Evolutionary conservation across 2,329 filamentous ascomycete species (phyloP), one percentile per base, ranked within the genome.

Genomic region (Alternaria rosae): DNA sequence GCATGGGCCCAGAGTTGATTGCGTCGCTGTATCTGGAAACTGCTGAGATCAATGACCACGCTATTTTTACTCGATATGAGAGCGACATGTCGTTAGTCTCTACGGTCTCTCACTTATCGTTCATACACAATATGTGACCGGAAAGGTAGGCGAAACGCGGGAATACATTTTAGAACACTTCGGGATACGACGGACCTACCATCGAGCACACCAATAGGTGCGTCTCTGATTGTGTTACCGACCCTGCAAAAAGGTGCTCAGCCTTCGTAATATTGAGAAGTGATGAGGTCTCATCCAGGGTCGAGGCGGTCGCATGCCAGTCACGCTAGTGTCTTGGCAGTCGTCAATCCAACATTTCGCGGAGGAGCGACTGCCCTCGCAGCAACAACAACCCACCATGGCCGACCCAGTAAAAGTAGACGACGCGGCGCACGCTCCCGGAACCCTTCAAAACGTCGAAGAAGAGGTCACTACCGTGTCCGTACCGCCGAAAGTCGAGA

Each of bases 321-420:
- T 6, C 12, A 26, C 54, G 56, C 58, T 67, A 69, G 54, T n/a
- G 64, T 50, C 64, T 67, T 69, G 66, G 66, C 66, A 63, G 25
- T 64, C 56, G 59, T 62, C 62, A 59, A 66, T 55, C 50, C 45
- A 59, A 44, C 64, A 61, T 59, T 65, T 65, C 59, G 54, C 28
- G 35, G 53, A 57, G 28, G 44, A 35, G 15, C 44, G 28, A 45
- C 35, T 15, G n/a, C 20, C 17, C 28, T 32, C 17, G 47, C 38
- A 53, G 17, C 50, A 57, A 42, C 28, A 53, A 41, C 61, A 45
- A 66, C 42, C 11, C 61, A 70, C 56, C 62, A 75, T 74, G 71
- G 65, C 67, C 64, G 64, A 71, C 60, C 54, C 57, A 57, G 55
- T 52, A 43, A 66, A 68, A 56, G 4, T 47, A 58, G 64, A 72